Evolutionary conservation across 2,329 filamentous ascomycete species (phyloP), one percentile per base, ranked within the genome.

Genomic region (Leptodontidium sp.): DNA sequence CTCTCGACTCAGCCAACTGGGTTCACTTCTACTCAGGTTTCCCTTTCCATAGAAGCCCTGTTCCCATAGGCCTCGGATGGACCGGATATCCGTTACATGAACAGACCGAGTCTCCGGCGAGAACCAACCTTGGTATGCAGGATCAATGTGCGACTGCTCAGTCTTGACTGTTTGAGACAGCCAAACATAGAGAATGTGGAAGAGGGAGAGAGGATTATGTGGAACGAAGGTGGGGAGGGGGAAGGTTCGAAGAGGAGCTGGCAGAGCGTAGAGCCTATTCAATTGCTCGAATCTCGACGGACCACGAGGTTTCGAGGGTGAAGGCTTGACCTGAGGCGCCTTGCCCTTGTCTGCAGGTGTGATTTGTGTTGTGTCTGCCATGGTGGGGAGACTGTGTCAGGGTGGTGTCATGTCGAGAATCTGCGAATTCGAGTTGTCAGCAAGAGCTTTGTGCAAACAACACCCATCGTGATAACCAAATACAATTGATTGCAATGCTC

Each of bases 31-130:
- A 82, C 94, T 98, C 68, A 98, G 83, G 75, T 85, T 95, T 55
- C 96, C 96, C 80, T 98, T 98, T 59, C 97, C 97, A 80, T 95
- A 99, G 81, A 99, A 99, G 5, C 96, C 96, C 82, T 97, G 93
- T 80, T 97, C 93, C 96, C 97, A 99, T 29, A 99, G 81, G 1
- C 91, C 93, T 65, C 91, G 86, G 71, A 97, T 90, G 3, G 93
- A 90, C 66, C 85, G 84, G 32, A 89, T 84, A 78, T 98, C 91
- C 21, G 89, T 93, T 67, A 99, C 86, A 78, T 97, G 93, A 17
- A 99, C 87, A 0, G 94, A 96, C 38, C 90, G 88, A 3, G 93
- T 97, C 67, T 91, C 88, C 1, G 87, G 81, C n/a, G 93, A 95
- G 85, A 95, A 98, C 73, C 91, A 87, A 62, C 91, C 95, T 61